A percentile compares a stretch with the other conserved stretches of the same genome.
These are phyloP conservation scores for Trichoderma oligosporum DNA, from an alignment of 2,329 filamentous ascomycete genomes.

Conservation along the genomic window DNA sequence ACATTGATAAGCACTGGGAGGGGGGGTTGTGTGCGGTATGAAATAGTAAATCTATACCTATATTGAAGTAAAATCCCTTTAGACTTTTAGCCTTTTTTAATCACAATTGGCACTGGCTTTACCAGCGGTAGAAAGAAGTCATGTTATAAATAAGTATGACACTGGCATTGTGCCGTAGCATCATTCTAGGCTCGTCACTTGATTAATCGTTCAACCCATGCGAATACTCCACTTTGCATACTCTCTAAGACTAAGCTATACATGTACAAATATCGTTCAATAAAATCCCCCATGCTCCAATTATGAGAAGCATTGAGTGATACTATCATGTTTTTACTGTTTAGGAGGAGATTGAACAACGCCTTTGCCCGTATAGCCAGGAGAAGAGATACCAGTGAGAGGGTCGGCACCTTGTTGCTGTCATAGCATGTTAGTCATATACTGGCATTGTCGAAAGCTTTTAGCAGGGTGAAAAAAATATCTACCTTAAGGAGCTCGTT, in stretches of 20 bases:
- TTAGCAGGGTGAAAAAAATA: background rate
- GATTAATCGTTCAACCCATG: slow-evolving; percentile 30
- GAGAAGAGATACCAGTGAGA: slow-evolving; percentile 75
- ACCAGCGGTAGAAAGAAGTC: background rate
- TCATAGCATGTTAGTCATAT: slow-evolving; percentile 19
- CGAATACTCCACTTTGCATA: slow-evolving; percentile 31
- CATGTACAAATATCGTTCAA: slow-evolving; percentile 32
- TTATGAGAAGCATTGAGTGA: slow-evolving; percentile 34
- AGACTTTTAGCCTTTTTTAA: no score
- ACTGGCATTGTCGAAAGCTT: background rate
- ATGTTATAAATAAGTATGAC: background rate
- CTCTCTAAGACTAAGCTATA: slow-evolving; percentile 35
- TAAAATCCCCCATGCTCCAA: slow-evolving; percentile 33
- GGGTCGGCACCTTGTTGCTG: slow-evolving; percentile 83
- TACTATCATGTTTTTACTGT: slow-evolving; percentile 38
- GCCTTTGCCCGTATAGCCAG: slow-evolving; percentile 74
- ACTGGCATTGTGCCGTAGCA: slow-evolving; percentile 24
- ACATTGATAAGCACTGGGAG: slow-evolving; percentile 18
- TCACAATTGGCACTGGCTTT: background rate
- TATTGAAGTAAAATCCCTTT: no score
- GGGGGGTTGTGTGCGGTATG: no score
- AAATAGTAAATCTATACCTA: background rate
- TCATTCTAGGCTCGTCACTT: slow-evolving; percentile 40
- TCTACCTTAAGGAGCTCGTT: slow-evolving; percentile 89
- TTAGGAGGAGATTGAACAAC: slow-evolving; percentile 68